phyloP scores from a whole-genome alignment of 129 eudicot species.

The Dittrichia graveolens region DNA sequence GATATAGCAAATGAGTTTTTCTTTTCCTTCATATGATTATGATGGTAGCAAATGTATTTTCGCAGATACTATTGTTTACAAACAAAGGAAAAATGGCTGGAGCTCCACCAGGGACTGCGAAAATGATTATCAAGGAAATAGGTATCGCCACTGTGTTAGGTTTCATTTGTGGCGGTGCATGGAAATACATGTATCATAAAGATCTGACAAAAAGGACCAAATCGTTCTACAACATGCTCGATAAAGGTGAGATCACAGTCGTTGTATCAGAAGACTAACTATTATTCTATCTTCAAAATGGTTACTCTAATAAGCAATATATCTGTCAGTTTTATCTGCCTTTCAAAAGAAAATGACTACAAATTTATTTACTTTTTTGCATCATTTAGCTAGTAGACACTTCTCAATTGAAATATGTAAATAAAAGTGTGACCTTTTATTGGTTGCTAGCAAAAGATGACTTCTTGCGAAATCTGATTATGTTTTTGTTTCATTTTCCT shows the following conservation, averaged over 20 bases:
- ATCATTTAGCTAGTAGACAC: constrained; percentile 6
- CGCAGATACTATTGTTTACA: constrained; percentile 1
- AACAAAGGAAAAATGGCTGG: constrained; percentile 33
- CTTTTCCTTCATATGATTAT: background rate
- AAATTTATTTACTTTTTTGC: background rate
- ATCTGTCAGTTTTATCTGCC: background rate
- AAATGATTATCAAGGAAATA: constrained; percentile 40
- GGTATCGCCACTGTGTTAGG: constrained; percentile 25
- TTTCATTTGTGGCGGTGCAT: constrained; percentile 30
- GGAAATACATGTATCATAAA: constrained; percentile 30
- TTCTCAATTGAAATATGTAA: constrained; percentile 11
- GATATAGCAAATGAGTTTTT: no score
- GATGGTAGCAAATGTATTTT: constrained; percentile 2
- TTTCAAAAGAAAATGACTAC: no score
- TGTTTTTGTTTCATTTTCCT: background rate
- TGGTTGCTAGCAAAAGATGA: constrained; percentile 11
- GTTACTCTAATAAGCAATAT: constrained; percentile 19
- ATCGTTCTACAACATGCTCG: constrained; percentile 42
- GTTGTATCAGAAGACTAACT: constrained; percentile 34
- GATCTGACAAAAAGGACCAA: constrained; percentile 29
- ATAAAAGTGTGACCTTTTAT: constrained; percentile 20
- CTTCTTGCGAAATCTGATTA: constrained; percentile 1
- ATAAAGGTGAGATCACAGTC: constrained; percentile 37
- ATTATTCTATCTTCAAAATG: background rate
- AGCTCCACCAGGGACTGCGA: constrained; percentile 45